These are phyloP conservation scores for Neurospora sp. DNA, from an alignment of 495 filamentous ascomycete genomes.

Conservation along the genomic window DNA sequence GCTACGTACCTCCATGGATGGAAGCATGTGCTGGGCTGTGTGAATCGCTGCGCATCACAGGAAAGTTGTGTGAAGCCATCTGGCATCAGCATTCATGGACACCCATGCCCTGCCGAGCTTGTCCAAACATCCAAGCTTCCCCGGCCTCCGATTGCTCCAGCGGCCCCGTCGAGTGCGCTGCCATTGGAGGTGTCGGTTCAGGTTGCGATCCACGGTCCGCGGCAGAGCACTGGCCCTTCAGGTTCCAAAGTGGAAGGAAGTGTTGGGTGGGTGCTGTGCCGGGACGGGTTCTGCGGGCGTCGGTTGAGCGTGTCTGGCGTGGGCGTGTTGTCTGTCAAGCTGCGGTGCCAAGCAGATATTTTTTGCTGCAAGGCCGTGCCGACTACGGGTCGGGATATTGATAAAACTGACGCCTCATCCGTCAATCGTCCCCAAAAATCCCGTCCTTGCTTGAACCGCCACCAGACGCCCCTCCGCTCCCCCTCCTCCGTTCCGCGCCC, in stretches of 20 bases:
- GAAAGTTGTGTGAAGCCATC: not conserved
- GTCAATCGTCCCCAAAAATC: not conserved
- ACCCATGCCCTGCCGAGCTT: not conserved
- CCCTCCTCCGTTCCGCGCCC: not conserved
- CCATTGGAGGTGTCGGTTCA: not conserved
- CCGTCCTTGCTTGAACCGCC: not conserved
- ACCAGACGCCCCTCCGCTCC: not conserved
- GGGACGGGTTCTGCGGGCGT: constrained; percentile 2
- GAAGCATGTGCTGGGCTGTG: not conserved
- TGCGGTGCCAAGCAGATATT: not conserved
- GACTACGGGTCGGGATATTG: constrained; percentile 11
- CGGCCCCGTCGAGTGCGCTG: not conserved
- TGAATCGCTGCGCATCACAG: not conserved
- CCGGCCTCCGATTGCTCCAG: not conserved
- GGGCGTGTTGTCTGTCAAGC: constrained; percentile 4
- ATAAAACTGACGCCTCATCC: not conserved
- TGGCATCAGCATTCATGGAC: not conserved
- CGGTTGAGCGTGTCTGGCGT: not conserved
- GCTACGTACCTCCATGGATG: not conserved
- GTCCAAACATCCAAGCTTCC: not conserved
- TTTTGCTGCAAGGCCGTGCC: constrained; percentile 4
- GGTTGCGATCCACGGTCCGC: not conserved
- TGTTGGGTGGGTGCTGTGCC: not conserved
- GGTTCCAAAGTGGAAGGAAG: not conserved
- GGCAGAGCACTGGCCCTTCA: not conserved